Percentiles rank a stretch among this genome's conserved stretches.
Conservation (phyloP, 495 filamentous ascomycete genomes). For the Aspergillus sclerotiicarbonarius region DNA sequence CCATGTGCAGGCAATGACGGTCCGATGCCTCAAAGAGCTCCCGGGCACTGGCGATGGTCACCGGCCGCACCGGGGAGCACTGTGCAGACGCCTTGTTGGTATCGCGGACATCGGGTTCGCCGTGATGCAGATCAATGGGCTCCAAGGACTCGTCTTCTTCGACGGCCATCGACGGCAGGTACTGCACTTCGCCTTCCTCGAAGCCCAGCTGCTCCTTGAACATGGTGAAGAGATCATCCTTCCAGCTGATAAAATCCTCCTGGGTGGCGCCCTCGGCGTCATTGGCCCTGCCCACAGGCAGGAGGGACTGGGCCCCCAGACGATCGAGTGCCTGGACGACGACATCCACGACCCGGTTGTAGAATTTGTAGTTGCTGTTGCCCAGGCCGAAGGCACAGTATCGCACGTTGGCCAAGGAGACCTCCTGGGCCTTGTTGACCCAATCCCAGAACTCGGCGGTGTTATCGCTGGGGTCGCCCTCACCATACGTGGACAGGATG, state of each 20-base stretch:
- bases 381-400: constrained; percentile 49
- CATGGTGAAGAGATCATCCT: constrained; percentile 38
- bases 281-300: constrained; percentile 42
- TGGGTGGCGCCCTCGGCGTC: constrained; percentile 48
- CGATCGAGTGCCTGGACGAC: constrained; percentile 34
- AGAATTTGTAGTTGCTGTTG: constrained; percentile 53
- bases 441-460: constrained; percentile 45
- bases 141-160: constrained; percentile 38
- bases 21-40: constrained; percentile 38
- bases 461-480: constrained; percentile 56
- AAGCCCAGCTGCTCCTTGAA: constrained; percentile 37
- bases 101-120: constrained; percentile 32
- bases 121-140: constrained; percentile 39
- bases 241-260: constrained; percentile 54
- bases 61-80: constrained; percentile 30
- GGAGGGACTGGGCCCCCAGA: constrained; percentile 38
- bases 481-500: constrained; percentile 53
- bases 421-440: constrained; percentile 30
- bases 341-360: constrained; percentile 47
- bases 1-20: constrained; percentile 50
- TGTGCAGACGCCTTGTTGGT: constrained; percentile 25
- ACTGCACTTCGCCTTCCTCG: constrained; percentile 35
- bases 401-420: constrained; percentile 31
- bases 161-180: constrained; percentile 42
- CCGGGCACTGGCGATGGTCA: constrained; percentile 32